phyloP scores from a whole-genome alignment of 768 basidiomycete species.

The Phanerodontia chrysosporium region DNA sequence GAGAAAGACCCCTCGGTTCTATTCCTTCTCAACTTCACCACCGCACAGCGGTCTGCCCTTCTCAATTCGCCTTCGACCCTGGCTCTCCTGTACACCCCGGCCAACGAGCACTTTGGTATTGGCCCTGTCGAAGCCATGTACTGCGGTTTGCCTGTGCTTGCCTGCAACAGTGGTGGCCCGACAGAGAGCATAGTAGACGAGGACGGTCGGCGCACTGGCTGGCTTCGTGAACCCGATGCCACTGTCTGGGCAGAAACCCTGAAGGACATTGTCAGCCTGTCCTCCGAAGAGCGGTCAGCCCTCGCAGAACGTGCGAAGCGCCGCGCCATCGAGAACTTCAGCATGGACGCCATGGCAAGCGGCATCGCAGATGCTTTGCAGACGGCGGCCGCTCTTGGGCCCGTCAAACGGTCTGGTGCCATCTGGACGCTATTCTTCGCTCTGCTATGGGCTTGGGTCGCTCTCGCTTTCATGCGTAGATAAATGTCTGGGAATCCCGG shows the following conservation, averaged over 20 bases:
- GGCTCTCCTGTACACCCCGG: slow-evolving; percentile 87
- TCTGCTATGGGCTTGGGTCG: background rate
- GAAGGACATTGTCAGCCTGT: slow-evolving; percentile 49
- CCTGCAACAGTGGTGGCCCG: slow-evolving; percentile 84
- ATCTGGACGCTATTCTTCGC: slow-evolving; percentile 1
- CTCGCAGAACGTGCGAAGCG: slow-evolving; percentile 53
- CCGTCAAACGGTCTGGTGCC: background rate
- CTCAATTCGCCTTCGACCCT: slow-evolving; percentile 62
- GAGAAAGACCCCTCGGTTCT: slow-evolving; percentile 55
- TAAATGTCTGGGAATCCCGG: background rate
- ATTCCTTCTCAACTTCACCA: slow-evolving; percentile 91
- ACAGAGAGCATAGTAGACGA: slow-evolving; percentile 73
- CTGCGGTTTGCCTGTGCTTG: slow-evolving; percentile 85
- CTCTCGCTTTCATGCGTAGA: background rate
- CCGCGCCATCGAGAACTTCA: slow-evolving; percentile 65
- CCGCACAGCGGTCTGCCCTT: slow-evolving; percentile 76
- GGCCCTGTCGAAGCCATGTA: slow-evolving; percentile 94
- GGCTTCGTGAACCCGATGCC: slow-evolving; percentile 61
- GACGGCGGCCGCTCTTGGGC: slow-evolving; percentile 56
- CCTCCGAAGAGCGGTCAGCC: slow-evolving; percentile 35
- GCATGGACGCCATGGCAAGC: slow-evolving; percentile 70
- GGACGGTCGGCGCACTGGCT: slow-evolving; percentile 59
- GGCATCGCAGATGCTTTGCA: slow-evolving; percentile 52
- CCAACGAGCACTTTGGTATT: slow-evolving; percentile 97
- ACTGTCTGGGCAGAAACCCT: slow-evolving; percentile 71